Conservation (phyloP, 768 basidiomycete genomes). For the Termitomyces sp. region DNA sequence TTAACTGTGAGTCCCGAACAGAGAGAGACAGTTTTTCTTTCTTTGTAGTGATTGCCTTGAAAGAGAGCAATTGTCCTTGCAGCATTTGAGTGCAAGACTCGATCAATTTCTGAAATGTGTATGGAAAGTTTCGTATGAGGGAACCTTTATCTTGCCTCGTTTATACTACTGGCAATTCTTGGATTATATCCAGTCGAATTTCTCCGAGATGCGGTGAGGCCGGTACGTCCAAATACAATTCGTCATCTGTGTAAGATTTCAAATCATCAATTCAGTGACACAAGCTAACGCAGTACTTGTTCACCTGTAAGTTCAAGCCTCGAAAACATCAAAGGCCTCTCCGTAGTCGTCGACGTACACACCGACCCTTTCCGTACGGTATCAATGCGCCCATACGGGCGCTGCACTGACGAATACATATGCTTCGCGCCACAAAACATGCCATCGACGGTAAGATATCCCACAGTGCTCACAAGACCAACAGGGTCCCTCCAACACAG, state of each 20-base stretch:
- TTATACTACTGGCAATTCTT: too few species aligned
- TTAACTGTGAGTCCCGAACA: background rate
- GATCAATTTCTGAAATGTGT: too few species aligned
- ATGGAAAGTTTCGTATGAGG: too few species aligned
- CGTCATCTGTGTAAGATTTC: background rate
- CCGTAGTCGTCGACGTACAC: background rate
- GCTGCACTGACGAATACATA: conserved; percentile 4
- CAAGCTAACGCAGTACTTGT: too few species aligned
- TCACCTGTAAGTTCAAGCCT: conserved; percentile 5
- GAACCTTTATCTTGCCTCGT: too few species aligned
- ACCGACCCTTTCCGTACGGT: background rate
- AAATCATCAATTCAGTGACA: background rate
- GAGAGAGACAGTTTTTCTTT: background rate
- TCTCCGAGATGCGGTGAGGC: conserved; percentile 3
- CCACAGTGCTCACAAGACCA: background rate
- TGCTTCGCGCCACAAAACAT: conserved; percentile 8
- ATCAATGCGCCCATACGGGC: conserved; percentile 1
- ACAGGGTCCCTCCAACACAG: conserved; percentile 7
- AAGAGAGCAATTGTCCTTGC: too few species aligned
- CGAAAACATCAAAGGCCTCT: conserved; percentile 4
- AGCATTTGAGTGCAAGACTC: too few species aligned
- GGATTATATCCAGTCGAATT: conserved; percentile 7
- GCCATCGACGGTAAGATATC: conserved; percentile 7
- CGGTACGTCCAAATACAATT: background rate
- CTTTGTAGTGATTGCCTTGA: too few species aligned